These are phyloP conservation scores for Lenzites betulinus DNA, from an alignment of 768 basidiomycete genomes.

Conservation along the genomic window DNA sequence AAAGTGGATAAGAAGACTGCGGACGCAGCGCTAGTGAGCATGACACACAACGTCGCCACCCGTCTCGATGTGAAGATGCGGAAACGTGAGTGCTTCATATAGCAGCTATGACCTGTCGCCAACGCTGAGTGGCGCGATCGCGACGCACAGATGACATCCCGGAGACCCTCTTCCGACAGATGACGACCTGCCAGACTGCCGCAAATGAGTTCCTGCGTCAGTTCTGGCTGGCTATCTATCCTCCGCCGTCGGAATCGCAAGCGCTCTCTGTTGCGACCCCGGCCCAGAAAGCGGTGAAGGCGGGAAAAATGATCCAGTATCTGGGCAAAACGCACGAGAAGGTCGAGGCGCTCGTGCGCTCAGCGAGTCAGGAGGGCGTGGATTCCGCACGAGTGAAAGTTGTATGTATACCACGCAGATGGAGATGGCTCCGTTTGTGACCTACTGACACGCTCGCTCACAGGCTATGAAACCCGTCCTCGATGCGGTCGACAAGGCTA, in stretches of 20 bases:
- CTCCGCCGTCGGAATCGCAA: slow-evolving; percentile 61
- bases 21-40: slow-evolving; percentile 65
- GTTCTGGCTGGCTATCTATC: slow-evolving; percentile 90
- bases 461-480: slow-evolving; percentile 80
- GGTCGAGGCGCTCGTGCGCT: slow-evolving; percentile 71
- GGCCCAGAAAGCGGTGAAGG: slow-evolving; percentile 74
- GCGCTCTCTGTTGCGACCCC: slow-evolving; percentile 53
- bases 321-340: slow-evolving; percentile 80
- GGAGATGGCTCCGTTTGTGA: neutral
- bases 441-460: neutral
- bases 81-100: slow-evolving; percentile 53
- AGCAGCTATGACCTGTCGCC: neutral
- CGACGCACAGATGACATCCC: slow-evolving; percentile 70
- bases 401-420: slow-evolving; percentile 44
- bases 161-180: slow-evolving; percentile 72
- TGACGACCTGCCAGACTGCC: slow-evolving; percentile 89
- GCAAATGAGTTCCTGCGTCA: slow-evolving; percentile 96
- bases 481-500: slow-evolving; percentile 71
- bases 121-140: neutral
- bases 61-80: slow-evolving; percentile 65
- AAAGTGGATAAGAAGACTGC: slow-evolving; percentile 68
- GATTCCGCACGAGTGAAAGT: slow-evolving; percentile 63
- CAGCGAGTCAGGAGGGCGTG: slow-evolving; percentile 60
- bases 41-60: slow-evolving; percentile 81
- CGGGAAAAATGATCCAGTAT: slow-evolving; percentile 86